Evolutionary conservation across 1,284 basidiomycete species (phyloP), one percentile per base, ranked within the genome.

Genomic region (Porogramme epimiltina): DNA sequence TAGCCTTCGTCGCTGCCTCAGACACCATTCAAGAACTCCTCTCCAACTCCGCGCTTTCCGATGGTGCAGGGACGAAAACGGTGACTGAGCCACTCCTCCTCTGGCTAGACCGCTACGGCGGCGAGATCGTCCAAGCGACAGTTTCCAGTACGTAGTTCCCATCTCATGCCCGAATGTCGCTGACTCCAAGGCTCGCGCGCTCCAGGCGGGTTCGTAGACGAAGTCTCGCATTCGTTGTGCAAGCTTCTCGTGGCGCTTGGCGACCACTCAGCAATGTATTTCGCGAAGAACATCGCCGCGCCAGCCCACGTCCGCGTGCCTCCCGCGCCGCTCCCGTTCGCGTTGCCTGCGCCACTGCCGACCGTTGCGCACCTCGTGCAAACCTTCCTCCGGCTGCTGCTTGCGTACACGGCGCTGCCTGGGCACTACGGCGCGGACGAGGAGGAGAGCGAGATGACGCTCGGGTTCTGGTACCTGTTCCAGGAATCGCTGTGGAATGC

Each of bases 381-480:
- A 62, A 79, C 75, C 1, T 92, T 89, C 63, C 73, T 96, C 4
- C 76, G 80, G 2, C 70, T 89, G 6, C 67, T 93, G 23, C 70
- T 95, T n/a, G 78, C 83, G 8, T 87, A 90, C 58, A 92, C 90
- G 0, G 85, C 83, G 1, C 78, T 91, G 26, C 81, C 85, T 0
- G 91, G 91, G 1, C 83, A 81, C 57, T 91, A 86, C 61, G 87
- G 89, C 1, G 79, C 82, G 0, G 91, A 94, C 47, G 93, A 95
- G 65, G 87, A 91, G 47, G 85, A 91, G 63, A 92, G 89, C 62
- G 91, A 94, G 73, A 82, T 91, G 75, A 90, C 89, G 1, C 77
- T 95, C 2, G 83, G 83, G 0, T 93, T 94, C 61, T 96, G 93
- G 87, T 93, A 92, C 56, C 73, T 91, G 23, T 81, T 95, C 52